Evolutionary conservation across 2,329 filamentous ascomycete genomes (phyloP).

Genomic region (Ophiocordyceps unilateralis): DNA sequence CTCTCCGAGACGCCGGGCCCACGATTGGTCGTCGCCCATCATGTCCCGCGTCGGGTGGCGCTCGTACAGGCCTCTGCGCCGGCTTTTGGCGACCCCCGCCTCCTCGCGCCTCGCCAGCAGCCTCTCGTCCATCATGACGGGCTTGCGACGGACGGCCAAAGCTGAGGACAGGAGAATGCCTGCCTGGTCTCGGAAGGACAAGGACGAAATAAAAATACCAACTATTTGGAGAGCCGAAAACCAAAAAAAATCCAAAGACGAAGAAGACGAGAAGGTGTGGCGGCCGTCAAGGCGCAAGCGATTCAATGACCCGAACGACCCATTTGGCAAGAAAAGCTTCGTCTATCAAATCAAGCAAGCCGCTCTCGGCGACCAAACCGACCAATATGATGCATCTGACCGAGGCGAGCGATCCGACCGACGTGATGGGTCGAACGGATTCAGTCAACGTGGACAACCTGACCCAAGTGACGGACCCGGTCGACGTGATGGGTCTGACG

Average conservation of each 20-base stretch:
- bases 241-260: not conserved
- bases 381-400: not conserved
- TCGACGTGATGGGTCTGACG: not conserved
- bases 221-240: not conserved
- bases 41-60: not conserved
- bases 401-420: not conserved
- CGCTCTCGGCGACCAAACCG: not conserved
- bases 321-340: not conserved
- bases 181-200: not conserved
- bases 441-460: not conserved
- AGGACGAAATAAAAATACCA: not conserved
- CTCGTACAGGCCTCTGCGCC: not conserved
- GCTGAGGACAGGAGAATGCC: not conserved
- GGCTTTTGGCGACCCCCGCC: not conserved
- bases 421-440: not conserved
- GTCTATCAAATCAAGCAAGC: not conserved
- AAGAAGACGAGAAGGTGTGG: not conserved
- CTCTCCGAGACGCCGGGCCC: not conserved
- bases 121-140: constrained; percentile 52
- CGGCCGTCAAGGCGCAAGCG: not conserved
- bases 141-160: constrained; percentile 32
- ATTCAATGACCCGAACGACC: constrained; percentile 11
- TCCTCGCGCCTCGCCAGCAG: constrained; percentile 10
- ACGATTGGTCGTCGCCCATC: not conserved
- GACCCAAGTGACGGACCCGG: not conserved